phyloP scores from a whole-genome alignment of 2,329 filamentous ascomycete species.

The Colletotrichum sp. region DNA sequence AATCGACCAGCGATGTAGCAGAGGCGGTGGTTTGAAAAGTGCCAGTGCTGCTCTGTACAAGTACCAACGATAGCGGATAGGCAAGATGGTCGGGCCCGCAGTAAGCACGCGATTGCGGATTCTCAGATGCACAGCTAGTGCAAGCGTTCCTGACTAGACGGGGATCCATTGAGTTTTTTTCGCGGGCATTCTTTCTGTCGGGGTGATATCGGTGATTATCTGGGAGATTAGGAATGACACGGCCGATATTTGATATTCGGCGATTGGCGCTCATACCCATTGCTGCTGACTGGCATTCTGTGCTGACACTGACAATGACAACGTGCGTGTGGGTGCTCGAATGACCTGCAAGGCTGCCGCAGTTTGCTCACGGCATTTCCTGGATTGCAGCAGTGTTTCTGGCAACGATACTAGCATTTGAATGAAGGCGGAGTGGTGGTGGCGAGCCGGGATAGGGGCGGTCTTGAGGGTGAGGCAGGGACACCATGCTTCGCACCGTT shows the following conservation, averaged over 20 bases:
- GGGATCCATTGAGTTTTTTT: slow-evolving; percentile 7
- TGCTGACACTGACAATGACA: not conserved
- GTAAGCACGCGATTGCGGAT: slow-evolving; percentile 15
- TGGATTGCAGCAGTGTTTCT: not conserved
- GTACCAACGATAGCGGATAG: not conserved
- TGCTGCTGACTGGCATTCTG: not conserved
- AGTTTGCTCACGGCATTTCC: not conserved
- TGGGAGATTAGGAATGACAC: slow-evolving; percentile 6
- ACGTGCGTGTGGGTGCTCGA: not conserved
- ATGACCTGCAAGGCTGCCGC: not conserved
- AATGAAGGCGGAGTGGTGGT: not conserved
- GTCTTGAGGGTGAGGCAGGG: not conserved
- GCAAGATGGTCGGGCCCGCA: not conserved
- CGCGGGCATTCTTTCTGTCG: not conserved
- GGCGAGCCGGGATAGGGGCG: not conserved
- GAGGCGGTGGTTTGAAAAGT: not conserved
- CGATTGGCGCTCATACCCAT: not conserved
- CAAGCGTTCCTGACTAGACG: slow-evolving; percentile 7
- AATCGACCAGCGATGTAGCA: not conserved
- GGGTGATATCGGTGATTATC: slow-evolving; percentile 7
- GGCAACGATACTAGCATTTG: not conserved
- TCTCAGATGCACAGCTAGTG: not conserved
- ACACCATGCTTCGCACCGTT: not conserved
- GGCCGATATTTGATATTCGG: not conserved
- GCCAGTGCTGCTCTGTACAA: not conserved